A percentile compares a stretch with the other conserved stretches of the same genome.
These are phyloP conservation scores for Spathaspora gorwiae DNA, from an alignment of 805 yeast species.

Conservation along the genomic window DNA sequence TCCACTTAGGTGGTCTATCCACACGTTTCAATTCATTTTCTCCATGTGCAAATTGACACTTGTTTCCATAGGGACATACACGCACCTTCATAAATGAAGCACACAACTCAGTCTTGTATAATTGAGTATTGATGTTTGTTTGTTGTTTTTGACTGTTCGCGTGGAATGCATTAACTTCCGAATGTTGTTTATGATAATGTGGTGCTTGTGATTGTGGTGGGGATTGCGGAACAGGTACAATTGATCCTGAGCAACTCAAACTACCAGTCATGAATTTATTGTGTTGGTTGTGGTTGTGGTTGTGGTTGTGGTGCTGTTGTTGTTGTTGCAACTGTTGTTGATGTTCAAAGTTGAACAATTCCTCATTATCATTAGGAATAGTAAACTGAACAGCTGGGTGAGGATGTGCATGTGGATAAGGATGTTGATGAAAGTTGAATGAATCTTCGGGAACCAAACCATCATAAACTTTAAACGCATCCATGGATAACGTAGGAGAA, in stretches of 20 bases:
- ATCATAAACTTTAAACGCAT: not conserved
- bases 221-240: not conserved
- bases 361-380: conserved; percentile 6
- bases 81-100: conserved; percentile 66
- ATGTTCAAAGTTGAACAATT: conserved; percentile 11
- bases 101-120: conserved; percentile 89
- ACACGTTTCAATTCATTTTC: conserved; percentile 66
- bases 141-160: conserved; percentile 1
- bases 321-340: conserved; percentile 7
- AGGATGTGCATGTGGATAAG: not conserved
- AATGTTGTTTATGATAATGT: not conserved
- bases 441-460: conserved; percentile 19
- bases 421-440: conserved; percentile 2
- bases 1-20: conserved; percentile 76
- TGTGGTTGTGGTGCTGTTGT: conserved; percentile 6
- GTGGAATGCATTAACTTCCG: not conserved
- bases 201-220: not conserved
- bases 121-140: conserved; percentile 48
- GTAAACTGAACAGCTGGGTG: not conserved
- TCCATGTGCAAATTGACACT: conserved; percentile 96
- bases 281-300: conserved; percentile 11
- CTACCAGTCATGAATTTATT: not conserved
- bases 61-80: conserved; percentile 78
- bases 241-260: not conserved
- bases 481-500: not conserved